Base-by-base conservation (phyloP, 2,329 filamentous ascomycete genomes). In the Leptodontidium sp. region DNA sequence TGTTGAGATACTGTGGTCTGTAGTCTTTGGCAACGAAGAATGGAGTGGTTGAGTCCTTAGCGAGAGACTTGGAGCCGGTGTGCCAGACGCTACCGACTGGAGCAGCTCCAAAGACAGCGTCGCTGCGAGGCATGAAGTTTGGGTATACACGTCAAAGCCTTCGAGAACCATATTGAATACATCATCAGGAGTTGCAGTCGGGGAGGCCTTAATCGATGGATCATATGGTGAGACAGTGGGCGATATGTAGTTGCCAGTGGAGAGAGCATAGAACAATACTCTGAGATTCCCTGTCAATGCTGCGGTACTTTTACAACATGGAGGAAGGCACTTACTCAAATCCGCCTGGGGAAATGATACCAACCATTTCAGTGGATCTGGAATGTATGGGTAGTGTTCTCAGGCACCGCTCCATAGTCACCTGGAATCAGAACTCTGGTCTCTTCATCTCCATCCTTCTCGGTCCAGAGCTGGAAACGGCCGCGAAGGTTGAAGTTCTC, bases 361-460 rank as follows among this genome's bases (percentile, higher is more conserved):
- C 83, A 1, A 81, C 78, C 74, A 85, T 79, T 70, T 84, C 80
- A 4, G 82, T 84, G 70, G 17, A 84, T 77, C 72, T 84, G 82
- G 76, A 84, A 85, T 2, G 82, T 83, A 68, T 85, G 84, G 0
- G 81, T 83, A 1, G 82, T 84, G 69, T 84, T 81, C 24, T 77
- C 76, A 0, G 82, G 80, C 0, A 84, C 81, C 4, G 81, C 81
- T 47, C 82, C 83, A 68, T 82, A 84, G 69, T 85, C 83, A 1
- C 83, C 82, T 9, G 78, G 76, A 0, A 77, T 79, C n/a, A 85
- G 73, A 2, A 84, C 70, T 21, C 82, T 79, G 6, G 78, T 78
- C 64, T 81, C 77, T 55, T 79, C 76, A 4, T 70, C 69, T 9
- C 76, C 73, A 29, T 74, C 73, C 21, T 74, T 73, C 15, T 68